phyloP scores from a whole-genome alignment of 495 filamentous ascomycete species.

The Pseudoneurospora amorphoporcata region DNA sequence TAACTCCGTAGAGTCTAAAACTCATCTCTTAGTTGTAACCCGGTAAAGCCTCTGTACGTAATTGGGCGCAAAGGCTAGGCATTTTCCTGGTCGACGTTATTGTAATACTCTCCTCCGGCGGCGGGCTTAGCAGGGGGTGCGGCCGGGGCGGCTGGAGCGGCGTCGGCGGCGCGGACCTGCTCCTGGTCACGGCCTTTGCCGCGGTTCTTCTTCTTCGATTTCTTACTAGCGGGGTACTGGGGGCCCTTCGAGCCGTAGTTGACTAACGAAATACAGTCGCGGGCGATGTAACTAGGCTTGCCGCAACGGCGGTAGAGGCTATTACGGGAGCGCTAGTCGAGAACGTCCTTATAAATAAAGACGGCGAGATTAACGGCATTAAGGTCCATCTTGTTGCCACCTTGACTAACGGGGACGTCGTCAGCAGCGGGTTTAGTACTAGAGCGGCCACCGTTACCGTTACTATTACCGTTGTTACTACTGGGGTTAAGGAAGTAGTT shows the following conservation, averaged over 20 bases:
- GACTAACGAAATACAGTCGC: no score
- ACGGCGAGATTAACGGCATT: neutral
- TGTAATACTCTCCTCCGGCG: no score
- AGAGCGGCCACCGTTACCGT: neutral
- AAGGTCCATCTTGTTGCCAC: neutral
- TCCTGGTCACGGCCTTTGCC: no score
- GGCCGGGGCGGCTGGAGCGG: no score
- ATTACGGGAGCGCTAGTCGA: neutral
- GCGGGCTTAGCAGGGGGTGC: no score
- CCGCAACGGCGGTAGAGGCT: neutral
- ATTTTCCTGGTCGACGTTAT: no score
- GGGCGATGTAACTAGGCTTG: neutral
- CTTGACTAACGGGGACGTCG: neutral
- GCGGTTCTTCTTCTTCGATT: no score
- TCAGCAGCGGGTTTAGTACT: rapidly evolving
- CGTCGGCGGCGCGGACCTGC: no score
- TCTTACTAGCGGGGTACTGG: no score
- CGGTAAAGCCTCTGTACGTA: neutral
- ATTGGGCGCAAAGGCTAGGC: no score
- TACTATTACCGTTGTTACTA: neutral
- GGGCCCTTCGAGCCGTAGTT: no score
- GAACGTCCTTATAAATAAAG: neutral
- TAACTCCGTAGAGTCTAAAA: neutral
- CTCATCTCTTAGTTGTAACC: neutral
- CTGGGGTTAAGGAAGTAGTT: neutral